phyloP scores from a whole-genome alignment of 306 rosid species.

The Ormosia emarginata region DNA sequence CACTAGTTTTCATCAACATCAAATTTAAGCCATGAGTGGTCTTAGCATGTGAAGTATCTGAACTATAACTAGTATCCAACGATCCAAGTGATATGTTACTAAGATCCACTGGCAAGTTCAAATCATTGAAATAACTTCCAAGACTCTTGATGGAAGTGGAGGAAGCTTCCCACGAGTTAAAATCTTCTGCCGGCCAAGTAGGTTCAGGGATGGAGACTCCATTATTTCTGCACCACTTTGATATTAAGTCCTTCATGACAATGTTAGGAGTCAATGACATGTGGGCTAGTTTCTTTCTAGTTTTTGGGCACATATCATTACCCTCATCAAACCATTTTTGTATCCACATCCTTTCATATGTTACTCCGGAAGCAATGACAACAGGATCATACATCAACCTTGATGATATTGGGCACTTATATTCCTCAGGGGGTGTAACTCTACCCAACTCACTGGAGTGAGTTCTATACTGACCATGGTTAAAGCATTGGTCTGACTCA shows the following conservation, averaged over 20 bases:
- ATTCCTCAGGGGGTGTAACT: constrained; percentile 56
- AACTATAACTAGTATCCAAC: constrained; percentile 51
- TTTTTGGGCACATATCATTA: constrained; percentile 67
- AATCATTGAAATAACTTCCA: constrained; percentile 65
- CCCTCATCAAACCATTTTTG: constrained; percentile 87
- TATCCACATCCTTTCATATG: constrained; percentile 86
- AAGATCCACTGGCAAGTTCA: constrained; percentile 58
- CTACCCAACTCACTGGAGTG: constrained; percentile 31
- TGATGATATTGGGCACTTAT: constrained; percentile 70
- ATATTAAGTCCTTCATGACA: constrained; percentile 59
- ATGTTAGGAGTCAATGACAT: constrained; percentile 54
- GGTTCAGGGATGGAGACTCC: constrained; percentile 66
- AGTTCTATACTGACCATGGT: constrained; percentile 18
- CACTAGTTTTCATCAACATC: constrained; percentile 25
- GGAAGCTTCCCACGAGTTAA: constrained; percentile 48
- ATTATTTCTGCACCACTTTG: constrained; percentile 61
- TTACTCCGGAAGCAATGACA: constrained; percentile 70
- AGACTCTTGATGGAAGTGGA: constrained; percentile 66
- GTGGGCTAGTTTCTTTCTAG: constrained; percentile 42
- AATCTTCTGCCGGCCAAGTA: constrained; percentile 30
- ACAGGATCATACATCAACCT: constrained; percentile 92
- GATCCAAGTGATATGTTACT: constrained; percentile 72
- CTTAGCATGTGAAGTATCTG: constrained; percentile 44
- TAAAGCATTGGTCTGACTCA: constrained; percentile 26
- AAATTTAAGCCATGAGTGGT: constrained; percentile 27